Percentiles rank a stretch among this genome's conserved stretches.
phyloP scores from a whole-genome alignment of 176 grass and related monocot genomes.

The Miscanthus lutarioriparius region DNA sequence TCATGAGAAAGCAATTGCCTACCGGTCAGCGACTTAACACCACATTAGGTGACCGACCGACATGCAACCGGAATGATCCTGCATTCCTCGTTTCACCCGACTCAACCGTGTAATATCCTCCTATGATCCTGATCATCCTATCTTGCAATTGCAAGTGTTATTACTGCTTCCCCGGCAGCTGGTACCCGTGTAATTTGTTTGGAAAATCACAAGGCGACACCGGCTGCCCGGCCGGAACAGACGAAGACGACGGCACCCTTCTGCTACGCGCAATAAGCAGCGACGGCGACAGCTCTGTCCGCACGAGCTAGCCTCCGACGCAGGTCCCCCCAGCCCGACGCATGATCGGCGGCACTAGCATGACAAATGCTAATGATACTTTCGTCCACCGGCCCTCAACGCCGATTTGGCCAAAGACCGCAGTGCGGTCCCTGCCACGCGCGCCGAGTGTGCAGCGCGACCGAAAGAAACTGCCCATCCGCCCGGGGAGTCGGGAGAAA shows the following conservation, averaged over 20 bases:
- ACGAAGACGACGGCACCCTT: neutral
- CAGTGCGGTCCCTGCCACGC: neutral
- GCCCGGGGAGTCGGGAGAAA: neutral
- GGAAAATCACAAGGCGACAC: neutral
- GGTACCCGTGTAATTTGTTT: neutral
- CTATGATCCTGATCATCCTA: no score
- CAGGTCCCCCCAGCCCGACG: neutral
- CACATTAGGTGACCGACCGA: constrained; percentile 33
- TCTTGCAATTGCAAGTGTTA: no score
- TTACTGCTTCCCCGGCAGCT: neutral
- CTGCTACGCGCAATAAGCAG: neutral
- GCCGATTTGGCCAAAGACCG: neutral
- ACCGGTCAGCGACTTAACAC: constrained; percentile 21
- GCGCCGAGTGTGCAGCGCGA: neutral
- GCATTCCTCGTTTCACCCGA: neutral
- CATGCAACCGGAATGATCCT: constrained; percentile 15
- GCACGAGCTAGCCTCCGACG: neutral
- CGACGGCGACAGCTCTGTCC: neutral
- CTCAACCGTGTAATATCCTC: neutral
- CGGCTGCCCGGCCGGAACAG: neutral
- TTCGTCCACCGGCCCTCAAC: neutral
- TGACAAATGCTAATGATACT: constrained; percentile 8
- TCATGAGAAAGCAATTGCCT: constrained; percentile 39
- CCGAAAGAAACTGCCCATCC: constrained; percentile 18
- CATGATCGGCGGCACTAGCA: constrained; percentile 6